Percentiles rank a stretch among this genome's conserved stretches.
phyloP scores from a whole-genome alignment of 257 asterid genomes.

The Solanum piurae region DNA sequence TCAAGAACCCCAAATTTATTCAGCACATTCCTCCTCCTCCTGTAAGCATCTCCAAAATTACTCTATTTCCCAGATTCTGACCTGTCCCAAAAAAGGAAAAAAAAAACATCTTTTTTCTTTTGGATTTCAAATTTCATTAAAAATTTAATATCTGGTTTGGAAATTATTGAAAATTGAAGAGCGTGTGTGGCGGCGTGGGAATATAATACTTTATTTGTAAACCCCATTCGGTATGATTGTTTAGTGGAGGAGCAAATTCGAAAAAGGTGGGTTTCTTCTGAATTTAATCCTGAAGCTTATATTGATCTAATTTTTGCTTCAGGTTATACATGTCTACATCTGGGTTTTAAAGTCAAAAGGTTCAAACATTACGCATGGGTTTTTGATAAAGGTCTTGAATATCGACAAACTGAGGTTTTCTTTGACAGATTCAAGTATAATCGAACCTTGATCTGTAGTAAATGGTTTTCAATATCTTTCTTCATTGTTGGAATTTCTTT shows the following conservation, averaged over 20 bases:
- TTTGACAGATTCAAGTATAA: neutral
- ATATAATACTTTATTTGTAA: neutral
- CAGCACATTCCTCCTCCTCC: neutral
- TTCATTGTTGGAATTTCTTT: neutral
- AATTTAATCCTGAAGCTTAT: neutral
- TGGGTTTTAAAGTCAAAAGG: conserved; percentile 20
- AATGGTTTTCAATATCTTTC: neutral
- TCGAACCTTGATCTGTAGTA: neutral
- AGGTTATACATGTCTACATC: conserved; percentile 12
- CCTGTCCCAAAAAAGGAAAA: neutral
- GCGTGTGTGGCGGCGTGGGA: neutral
- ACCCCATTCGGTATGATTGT: conserved; percentile 1
- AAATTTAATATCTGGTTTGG: neutral
- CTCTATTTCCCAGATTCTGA: neutral
- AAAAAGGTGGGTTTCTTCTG: neutral
- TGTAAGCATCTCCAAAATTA: neutral
- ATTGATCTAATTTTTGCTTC: conserved; percentile 7
- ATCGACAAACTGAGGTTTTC: neutral
- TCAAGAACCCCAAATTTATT: neutral
- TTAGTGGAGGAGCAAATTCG: neutral
- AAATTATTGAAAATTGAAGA: neutral
- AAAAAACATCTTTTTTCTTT: neutral
- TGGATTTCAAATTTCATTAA: neutral
- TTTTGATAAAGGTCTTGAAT: neutral
- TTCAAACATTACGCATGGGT: conserved; percentile 3